Base-by-base conservation (phyloP, 2,329 filamentous ascomycete genomes). In the Coniochaeta ligniaria region DNA sequence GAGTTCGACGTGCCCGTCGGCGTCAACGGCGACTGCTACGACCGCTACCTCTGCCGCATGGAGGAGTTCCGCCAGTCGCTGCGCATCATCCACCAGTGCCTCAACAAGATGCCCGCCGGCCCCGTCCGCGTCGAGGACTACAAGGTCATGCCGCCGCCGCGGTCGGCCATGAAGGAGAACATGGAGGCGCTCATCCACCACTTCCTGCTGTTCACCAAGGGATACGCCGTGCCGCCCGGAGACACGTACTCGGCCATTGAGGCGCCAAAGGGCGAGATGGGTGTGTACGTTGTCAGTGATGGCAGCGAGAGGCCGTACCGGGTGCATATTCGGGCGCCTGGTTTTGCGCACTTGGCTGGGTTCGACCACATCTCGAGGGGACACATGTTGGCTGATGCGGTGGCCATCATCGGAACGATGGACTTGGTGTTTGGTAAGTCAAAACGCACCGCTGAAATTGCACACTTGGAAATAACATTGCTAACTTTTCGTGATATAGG, bases 201-300 rank as follows among this genome's bases (percentile, higher is more conserved):
- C 82, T 99, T 99, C 84, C 80, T 99, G 66, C 87, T 99, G 59
- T 99, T 94, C 82, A 98, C 93, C 76, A 99, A 99, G 85, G 95
- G 95, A 62, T 99, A 99, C 78, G 85, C 92, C 52, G 95, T 99
- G 4, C 95, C 95, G 50, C 95, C 96, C 8, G 96, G 95, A 64
- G 95, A 99, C 83, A 99, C 95, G 6, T 99, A 99, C 83, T 93
- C 89, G 55, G 94, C 90, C 64, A 99, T 99, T 66, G 95, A 99
- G 82, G 95, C 96, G n/a, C 95, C 95, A 63, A 99, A 99, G 88
- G 95, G 95, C 70, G 95, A 99, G 81, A 99, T 99, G 95, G 95
- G 90, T 74, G 95, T 99, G 52, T 99, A 90, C 74, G 80, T 99
- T 58, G 95, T 99, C 71, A 96, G 91, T 73, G 95, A 99, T 73